A percentile compares a stretch with the other conserved stretches of the same genome.
phyloP scores from a whole-genome alignment of 2,329 filamentous ascomycete genomes.

The Pseudogymnoascus sp. region DNA sequence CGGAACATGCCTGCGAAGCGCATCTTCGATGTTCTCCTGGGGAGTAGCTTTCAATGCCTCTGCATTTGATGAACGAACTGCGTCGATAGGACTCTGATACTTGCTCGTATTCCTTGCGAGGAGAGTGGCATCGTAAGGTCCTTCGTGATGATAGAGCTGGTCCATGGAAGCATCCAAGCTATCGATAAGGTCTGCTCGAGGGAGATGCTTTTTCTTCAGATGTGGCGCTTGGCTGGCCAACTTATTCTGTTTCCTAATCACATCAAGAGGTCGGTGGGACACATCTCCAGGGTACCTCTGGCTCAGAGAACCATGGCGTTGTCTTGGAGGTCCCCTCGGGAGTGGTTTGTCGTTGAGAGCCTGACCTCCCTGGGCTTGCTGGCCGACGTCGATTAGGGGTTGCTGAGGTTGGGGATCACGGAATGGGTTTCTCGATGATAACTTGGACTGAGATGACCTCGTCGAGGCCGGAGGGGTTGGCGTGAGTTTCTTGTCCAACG shows the following conservation, averaged over 20 bases:
- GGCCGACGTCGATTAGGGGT: slow-evolving; percentile 32
- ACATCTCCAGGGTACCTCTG: slow-evolving; percentile 59
- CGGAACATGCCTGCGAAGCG: slow-evolving; percentile 66
- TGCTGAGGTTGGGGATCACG: slow-evolving; percentile 25
- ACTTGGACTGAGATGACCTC: slow-evolving; percentile 43
- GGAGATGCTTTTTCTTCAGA: slow-evolving; percentile 58
- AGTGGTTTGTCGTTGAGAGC: slow-evolving; percentile 19
- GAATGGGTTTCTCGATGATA: slow-evolving; percentile 42
- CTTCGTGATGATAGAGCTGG: slow-evolving; percentile 76
- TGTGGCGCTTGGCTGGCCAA: slow-evolving; percentile 61
- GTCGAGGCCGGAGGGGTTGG: slow-evolving; percentile 50
- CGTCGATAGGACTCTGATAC: slow-evolving; percentile 65
- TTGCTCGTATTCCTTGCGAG: slow-evolving; percentile 64
- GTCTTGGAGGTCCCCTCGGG: slow-evolving; percentile 29
- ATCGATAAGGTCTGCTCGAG: slow-evolving; percentile 74
- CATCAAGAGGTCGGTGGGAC: slow-evolving; percentile 60
- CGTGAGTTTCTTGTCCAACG: slow-evolving; percentile 7
- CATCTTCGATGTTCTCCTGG: slow-evolving; percentile 67
- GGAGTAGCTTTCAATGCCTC: slow-evolving; percentile 80
- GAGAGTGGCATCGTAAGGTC: slow-evolving; percentile 80
- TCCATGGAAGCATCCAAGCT: slow-evolving; percentile 62
- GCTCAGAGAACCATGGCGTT: slow-evolving; percentile 46
- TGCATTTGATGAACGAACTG: slow-evolving; percentile 64
- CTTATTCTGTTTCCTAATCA: slow-evolving; percentile 56
- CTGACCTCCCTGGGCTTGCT: slow-evolving; percentile 6